These are phyloP conservation scores for Diplodia intermedia DNA, from an alignment of 2,329 filamentous ascomycete genomes.

Conservation along the genomic window DNA sequence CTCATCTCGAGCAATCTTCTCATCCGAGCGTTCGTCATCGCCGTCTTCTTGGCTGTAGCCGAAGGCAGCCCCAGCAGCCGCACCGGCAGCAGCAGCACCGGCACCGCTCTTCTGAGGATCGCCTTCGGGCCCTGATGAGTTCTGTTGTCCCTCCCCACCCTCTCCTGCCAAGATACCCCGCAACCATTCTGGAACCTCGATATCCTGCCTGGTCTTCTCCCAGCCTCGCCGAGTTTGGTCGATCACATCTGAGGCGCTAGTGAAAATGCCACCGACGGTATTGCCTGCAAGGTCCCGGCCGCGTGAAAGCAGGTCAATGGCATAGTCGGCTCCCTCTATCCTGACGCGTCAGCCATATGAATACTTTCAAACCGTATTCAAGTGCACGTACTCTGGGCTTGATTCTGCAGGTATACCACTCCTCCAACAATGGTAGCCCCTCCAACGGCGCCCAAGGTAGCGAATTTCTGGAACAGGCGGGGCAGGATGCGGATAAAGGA, in stretches of 20 bases:
- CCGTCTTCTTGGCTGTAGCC: constrained; percentile 73
- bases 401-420: constrained; percentile 93
- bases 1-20: constrained; percentile 81
- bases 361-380: not conserved
- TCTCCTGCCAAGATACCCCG: constrained; percentile 68
- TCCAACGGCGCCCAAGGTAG: constrained; percentile 86
- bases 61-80: constrained; percentile 77
- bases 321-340: constrained; percentile 76
- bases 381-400: constrained; percentile 60
- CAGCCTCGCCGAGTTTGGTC: constrained; percentile 81
- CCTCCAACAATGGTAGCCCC: constrained; percentile 87
- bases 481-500: constrained; percentile 77
- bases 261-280: constrained; percentile 73
- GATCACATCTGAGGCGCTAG: constrained; percentile 75
- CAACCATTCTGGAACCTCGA: constrained; percentile 78
- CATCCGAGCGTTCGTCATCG: constrained; percentile 68
- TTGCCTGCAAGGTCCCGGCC: constrained; percentile 74
- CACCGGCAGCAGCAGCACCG: constrained; percentile 67
- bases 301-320: constrained; percentile 74
- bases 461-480: constrained; percentile 88
- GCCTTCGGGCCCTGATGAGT: constrained; percentile 50
- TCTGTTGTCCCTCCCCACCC: constrained; percentile 44
- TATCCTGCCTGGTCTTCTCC: constrained; percentile 80
- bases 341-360: constrained; percentile 48
- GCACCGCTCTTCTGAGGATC: constrained; percentile 60